Conservation (phyloP, 2,329 filamentous ascomycete species). For the Ceratocystis ficicola region DNA sequence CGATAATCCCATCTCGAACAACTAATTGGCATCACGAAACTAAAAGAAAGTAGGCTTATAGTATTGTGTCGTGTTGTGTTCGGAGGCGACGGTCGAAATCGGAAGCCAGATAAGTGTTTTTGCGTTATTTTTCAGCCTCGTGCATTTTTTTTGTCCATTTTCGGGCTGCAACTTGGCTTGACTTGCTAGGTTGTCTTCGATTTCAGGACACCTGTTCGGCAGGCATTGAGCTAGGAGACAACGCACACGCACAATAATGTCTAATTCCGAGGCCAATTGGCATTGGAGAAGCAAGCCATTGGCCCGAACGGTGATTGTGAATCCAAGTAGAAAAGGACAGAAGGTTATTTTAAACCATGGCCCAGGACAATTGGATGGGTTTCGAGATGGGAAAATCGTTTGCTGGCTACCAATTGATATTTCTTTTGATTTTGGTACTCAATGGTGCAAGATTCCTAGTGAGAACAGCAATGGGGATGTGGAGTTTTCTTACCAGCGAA, state of each 20-base stretch:
- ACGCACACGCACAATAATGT: neutral
- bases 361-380: slow-evolving; percentile 18
- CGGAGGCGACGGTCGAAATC: slow-evolving; percentile 3
- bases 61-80: slow-evolving; percentile 1
- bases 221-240: neutral
- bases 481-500: slow-evolving; percentile 23
- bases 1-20: neutral
- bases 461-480: slow-evolving; percentile 20
- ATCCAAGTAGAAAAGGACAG: neutral
- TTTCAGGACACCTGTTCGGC: slow-evolving; percentile 21
- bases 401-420: slow-evolving; percentile 17
- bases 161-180: neutral
- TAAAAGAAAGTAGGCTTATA: neutral
- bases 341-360: neutral
- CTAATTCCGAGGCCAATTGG: slow-evolving; percentile 11
- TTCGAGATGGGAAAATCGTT: slow-evolving; percentile 4
- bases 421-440: slow-evolving; percentile 15
- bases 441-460: slow-evolving; percentile 15
- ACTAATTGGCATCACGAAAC: slow-evolving; percentile 16
- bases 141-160: neutral
- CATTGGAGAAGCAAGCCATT: slow-evolving; percentile 14
- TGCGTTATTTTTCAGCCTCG: slow-evolving; percentile 15
- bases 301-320: neutral
- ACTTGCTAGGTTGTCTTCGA: slow-evolving; percentile 11
- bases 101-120: slow-evolving; percentile 5